Conservation (phyloP, 495 filamentous ascomycete species). For the Thermothielavioides terrestris region DNA sequence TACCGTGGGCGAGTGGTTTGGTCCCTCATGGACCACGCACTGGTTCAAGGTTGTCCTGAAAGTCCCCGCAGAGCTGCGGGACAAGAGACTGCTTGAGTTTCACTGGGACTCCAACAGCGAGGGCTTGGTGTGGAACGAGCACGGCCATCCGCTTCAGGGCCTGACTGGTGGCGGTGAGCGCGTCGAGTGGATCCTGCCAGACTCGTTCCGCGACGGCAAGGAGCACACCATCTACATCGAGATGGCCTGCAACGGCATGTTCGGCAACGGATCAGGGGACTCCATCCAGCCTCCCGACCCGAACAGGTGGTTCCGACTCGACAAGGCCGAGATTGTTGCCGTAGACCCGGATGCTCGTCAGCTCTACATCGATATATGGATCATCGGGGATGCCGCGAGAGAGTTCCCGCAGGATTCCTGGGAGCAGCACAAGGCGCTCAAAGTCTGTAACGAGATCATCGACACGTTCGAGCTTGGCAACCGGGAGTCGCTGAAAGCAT, state of each 20-base stretch:
- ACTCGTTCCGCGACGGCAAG: constrained; percentile 71
- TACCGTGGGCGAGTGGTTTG: constrained; percentile 68
- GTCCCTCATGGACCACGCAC: constrained; percentile 96
- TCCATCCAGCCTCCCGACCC: constrained; percentile 81
- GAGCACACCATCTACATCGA: constrained; percentile 88
- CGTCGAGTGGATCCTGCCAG: constrained; percentile 80
- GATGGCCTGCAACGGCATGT: constrained; percentile 99
- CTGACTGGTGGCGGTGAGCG: constrained; percentile 87
- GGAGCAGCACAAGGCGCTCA: constrained; percentile 79
- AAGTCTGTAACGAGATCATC: constrained; percentile 78
- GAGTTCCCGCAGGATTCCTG: constrained; percentile 73
- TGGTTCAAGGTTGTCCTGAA: constrained; percentile 83
- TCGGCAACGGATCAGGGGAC: constrained; percentile 83
- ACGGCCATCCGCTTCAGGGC: constrained; percentile 84
- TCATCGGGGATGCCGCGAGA: constrained; percentile 77
- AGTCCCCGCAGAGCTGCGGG: constrained; percentile 59
- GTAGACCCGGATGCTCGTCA: constrained; percentile 78
- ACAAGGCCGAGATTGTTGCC: constrained; percentile 76
- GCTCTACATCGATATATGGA: constrained; percentile 89
- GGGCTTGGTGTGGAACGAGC: constrained; percentile 78
- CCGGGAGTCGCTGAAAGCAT: constrained; percentile 65
- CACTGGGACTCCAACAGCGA: constrained; percentile 94
- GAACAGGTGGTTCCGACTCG: constrained; percentile 67
- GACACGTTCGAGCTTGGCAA: constrained; percentile 75
- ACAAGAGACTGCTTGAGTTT: constrained; percentile 76